Base-by-base conservation (phyloP, 352 stramenopile species). In the Pythium coloratum region DNA sequence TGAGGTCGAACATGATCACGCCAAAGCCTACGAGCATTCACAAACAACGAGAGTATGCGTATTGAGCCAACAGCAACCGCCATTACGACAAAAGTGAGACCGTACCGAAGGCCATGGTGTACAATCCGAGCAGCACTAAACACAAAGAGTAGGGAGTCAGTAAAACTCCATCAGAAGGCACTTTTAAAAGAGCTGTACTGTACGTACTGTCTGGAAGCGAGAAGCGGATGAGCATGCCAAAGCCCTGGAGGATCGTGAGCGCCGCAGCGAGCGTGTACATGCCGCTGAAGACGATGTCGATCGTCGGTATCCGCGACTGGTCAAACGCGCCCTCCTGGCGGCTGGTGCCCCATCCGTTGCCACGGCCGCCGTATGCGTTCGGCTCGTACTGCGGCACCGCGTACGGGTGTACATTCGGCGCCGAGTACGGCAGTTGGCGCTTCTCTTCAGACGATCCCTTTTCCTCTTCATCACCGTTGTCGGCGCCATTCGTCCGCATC, bases 261-360 rank as follows among this genome's bases (percentile, higher is more conserved):
- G 83, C 84, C 0, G 87, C 86, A 5, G 86, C 83, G 36, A 95
- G 73, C 38, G 87, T 95, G 80, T 95, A 95, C 82, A 95, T 87
- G 54, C 87, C 87, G 53, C 85, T 93, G 46, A 95, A 89, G 26
- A 90, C 76, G 20, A 95, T 85, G 66, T 95, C 87, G 66, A 95
- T 84, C 20, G 72, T 87, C 54, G 78, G 76, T 55, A 73, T 74
- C 46, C 77, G 72, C 53, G 56, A 75, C 42, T 78, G 78, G 46
- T 88, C 80, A 26, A 79, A 77, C 44, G 65, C 47, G 16, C 77
- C 70, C 18, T 86, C 70, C 55, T 80, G 70, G 1, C 67, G 59
- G n/a, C 44, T 20, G 14, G 32, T 26, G 54, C 54, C 80, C 76
- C 82, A 89, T 24, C 66, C 66, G 5, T 73, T 75, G n/a, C 73